Evolutionary conservation across 73 alveolate species (phyloP).

Genomic region (Tetrahymena borealis): DNA sequence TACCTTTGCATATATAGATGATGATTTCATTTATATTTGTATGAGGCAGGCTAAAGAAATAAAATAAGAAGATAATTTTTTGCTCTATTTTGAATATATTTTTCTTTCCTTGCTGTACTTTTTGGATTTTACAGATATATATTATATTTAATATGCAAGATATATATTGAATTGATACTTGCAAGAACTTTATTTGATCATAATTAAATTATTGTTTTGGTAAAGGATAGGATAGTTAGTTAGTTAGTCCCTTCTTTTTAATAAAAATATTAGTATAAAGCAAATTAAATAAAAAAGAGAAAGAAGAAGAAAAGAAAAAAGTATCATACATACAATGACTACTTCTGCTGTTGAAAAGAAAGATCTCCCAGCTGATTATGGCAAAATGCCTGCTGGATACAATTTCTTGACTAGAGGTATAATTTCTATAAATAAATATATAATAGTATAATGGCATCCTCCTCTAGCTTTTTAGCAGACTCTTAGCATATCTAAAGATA

Average conservation of each 20-base stretch:
- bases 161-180: background rate
- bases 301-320: background rate
- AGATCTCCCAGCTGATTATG: constrained; percentile 9
- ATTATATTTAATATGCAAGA: background rate
- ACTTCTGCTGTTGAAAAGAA: constrained; percentile 5
- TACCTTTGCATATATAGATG: too few relatives aligned
- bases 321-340: background rate
- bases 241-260: background rate
- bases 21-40: background rate
- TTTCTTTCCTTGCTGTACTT: too few relatives aligned
- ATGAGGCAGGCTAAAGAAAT: background rate
- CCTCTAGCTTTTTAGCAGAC: background rate
- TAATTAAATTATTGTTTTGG: background rate
- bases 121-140: too few relatives aligned
- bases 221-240: background rate
- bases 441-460: background rate
- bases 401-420: constrained; percentile 31
- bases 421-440: background rate
- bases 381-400: constrained; percentile 36
- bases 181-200: background rate
- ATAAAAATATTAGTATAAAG: background rate
- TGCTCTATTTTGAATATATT: background rate
- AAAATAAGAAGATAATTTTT: background rate
- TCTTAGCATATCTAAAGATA: background rate
- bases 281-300: background rate